Base-by-base conservation (phyloP, 1,284 basidiomycete species). In the Megacollybia platyphylla region DNA sequence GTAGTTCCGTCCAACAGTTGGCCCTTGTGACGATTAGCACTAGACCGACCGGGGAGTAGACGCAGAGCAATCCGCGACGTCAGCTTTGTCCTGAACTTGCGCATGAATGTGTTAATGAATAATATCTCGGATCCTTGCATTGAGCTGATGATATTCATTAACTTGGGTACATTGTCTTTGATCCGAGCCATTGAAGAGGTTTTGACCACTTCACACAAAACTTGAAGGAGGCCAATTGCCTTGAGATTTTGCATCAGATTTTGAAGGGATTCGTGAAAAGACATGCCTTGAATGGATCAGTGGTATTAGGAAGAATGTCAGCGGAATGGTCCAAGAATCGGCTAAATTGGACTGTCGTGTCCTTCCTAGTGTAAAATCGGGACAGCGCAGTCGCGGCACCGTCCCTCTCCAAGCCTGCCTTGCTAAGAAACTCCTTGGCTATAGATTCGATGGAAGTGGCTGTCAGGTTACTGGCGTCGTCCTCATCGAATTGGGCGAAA, bases 361-460 rank as follows among this genome's bases (percentile, higher is more conserved):
- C 86, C 53, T 77, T 77, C 56, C 85, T 88, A 51, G 75, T 77
- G 51, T 87, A 92, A 8, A 90, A 62, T 34, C 77, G 70, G 3
- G 87, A 79, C 7, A 94, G 66, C 35, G 91, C 58, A 27, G 77
- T 58, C 5, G 75, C 79, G 44, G 79, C 85, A n/a, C 75, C 80
- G 47, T 91, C 85, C 17, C 88, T 69, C 54, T 92, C 90, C 40
- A 91, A 64, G 2, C 90, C 90, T 8, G 88, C 76, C 30, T 71
- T 75, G 5, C 60, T 57, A 3, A 94, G 63, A 47, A 81, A 76
- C 15, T 57, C 54, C 50, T 77, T 79, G 0, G 76, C 84, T 4
- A 83, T 58, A 0, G 53, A 50, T 50, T 90, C 79, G 6, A 93
- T 58, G 29, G 59, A 51, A 45, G 52, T 48, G n/a, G 76, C 69